Conservation (phyloP, 1,284 basidiomycete species). For the Peniophora sp. region DNA sequence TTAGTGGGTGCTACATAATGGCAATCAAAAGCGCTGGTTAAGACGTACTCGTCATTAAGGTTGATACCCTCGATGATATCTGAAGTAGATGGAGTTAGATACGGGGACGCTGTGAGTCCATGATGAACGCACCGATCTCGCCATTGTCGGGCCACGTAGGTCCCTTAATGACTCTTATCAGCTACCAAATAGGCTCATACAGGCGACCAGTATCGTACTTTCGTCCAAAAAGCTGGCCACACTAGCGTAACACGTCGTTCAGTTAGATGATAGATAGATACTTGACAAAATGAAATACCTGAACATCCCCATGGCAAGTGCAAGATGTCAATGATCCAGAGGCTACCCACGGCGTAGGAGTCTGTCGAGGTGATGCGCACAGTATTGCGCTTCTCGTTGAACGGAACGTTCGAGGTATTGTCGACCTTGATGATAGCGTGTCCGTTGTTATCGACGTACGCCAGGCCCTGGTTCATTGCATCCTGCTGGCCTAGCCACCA, state of each 20-base stretch:
- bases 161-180: conserved; percentile 7
- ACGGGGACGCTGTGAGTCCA: not conserved
- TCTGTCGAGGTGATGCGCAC: conserved; percentile 50
- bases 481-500: conserved; percentile 36
- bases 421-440: conserved; percentile 56
- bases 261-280: not conserved
- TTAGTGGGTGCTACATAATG: not conserved
- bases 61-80: conserved; percentile 40
- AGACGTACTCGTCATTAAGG: conserved; percentile 10
- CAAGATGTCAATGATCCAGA: conserved; percentile 40
- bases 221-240: conserved; percentile 35
- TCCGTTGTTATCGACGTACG: conserved; percentile 45
- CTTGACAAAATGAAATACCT: conserved; percentile 25
- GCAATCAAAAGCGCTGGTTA: no score
- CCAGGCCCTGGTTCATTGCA: conserved; percentile 36
- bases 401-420: conserved; percentile 39
- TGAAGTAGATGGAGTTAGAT: not conserved
- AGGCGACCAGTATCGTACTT: conserved; percentile 1
- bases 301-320: conserved; percentile 57
- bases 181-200: no score
- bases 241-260: conserved; percentile 6
- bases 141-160: conserved; percentile 41
- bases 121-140: conserved; percentile 31
- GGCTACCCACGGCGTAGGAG: conserved; percentile 37
- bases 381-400: conserved; percentile 45